Conservation (phyloP, 345 rosid species). For the Acer saccharum region DNA sequence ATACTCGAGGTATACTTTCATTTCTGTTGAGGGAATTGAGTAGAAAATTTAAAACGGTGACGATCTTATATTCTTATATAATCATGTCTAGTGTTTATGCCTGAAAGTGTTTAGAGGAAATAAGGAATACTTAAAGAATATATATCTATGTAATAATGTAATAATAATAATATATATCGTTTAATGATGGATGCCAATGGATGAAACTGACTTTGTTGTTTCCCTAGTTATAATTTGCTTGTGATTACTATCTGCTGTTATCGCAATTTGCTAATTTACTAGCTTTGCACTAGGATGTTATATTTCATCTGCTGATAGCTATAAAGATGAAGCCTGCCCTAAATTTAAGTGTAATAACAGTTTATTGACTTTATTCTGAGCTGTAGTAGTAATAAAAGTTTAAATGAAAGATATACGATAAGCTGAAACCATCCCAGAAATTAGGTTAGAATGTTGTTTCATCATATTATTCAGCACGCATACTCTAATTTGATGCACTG, state of each 20-base stretch:
- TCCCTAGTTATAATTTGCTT: background rate
- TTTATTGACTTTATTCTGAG: background rate
- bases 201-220: constrained; percentile 1
- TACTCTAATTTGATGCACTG: background rate
- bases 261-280: background rate
- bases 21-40: background rate
- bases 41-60: background rate
- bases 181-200: background rate
- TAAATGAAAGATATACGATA: background rate
- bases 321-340: background rate
- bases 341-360: background rate
- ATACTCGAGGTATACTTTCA: background rate
- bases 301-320: background rate
- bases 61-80: background rate
- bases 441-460: background rate
- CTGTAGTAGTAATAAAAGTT: background rate
- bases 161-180: no score
- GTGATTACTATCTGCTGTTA: background rate
- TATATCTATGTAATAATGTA: background rate
- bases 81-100: background rate
- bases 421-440: background rate
- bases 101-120: background rate
- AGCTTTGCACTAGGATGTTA: constrained; percentile 7
- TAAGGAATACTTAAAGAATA: background rate
- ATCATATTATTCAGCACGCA: background rate